Evolutionary conservation across 179 eudicot species (phyloP).

Genomic region (Dionaea muscipula): DNA sequence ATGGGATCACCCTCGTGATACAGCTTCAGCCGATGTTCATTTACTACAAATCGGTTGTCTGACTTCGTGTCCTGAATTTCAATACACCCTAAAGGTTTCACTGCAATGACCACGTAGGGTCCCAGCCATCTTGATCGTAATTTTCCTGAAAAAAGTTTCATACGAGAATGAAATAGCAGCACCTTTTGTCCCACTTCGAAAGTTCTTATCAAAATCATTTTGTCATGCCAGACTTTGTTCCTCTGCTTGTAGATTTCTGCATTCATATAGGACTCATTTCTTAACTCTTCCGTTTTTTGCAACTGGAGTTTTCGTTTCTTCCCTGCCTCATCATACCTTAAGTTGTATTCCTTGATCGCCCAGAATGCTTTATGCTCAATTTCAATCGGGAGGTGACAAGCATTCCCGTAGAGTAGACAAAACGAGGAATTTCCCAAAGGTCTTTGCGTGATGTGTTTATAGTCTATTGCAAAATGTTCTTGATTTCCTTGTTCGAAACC

Average conservation of each 20-base stretch:
- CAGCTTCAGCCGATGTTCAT: too few species aligned
- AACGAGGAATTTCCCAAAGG: background rate
- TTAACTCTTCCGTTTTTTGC: background rate
- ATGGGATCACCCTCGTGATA: too few species aligned
- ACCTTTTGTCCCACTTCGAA: too few species aligned
- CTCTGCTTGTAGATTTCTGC: background rate
- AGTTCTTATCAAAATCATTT: background rate
- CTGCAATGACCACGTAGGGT: too few species aligned
- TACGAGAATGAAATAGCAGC: too few species aligned
- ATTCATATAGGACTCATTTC: background rate
- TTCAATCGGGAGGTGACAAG: constrained; percentile 5
- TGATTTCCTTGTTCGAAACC: background rate
- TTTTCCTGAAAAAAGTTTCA: too few species aligned
- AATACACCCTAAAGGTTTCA: too few species aligned
- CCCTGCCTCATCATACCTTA: background rate
- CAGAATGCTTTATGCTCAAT: constrained; percentile 7
- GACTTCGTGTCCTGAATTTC: too few species aligned
- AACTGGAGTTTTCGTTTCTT: background rate
- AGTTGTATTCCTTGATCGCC: background rate
- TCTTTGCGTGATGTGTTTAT: constrained; percentile 6
- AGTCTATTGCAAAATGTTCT: background rate
- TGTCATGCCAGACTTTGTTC: background rate
- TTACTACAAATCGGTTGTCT: too few species aligned
- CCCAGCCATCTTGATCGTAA: too few species aligned
- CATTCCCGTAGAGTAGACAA: background rate